These are phyloP conservation scores for Oryza coarctata DNA, from an alignment of 176 grass and related monocot genomes.

Conservation along the genomic window DNA sequence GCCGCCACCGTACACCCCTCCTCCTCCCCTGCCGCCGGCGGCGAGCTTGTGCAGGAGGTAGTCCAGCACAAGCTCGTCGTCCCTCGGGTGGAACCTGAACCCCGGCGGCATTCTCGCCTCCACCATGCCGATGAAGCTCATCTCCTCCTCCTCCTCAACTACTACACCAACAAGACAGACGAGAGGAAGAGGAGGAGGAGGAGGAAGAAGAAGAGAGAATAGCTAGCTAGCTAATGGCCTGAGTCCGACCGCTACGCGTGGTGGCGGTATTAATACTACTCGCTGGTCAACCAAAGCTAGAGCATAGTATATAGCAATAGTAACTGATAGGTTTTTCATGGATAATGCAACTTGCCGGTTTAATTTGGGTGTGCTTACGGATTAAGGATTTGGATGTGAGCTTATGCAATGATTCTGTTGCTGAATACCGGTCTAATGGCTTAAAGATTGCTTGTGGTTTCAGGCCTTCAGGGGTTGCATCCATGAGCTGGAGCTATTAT, in stretches of 20 bases:
- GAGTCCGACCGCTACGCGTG: neutral
- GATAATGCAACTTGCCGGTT: neutral
- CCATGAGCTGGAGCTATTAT: neutral
- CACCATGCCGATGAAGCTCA: conserved; percentile 75
- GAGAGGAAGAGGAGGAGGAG: too few species aligned
- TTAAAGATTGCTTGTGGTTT: neutral
- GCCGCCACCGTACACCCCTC: conserved; percentile 16
- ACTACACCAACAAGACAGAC: neutral
- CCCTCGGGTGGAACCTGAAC: conserved; percentile 89
- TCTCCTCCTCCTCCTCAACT: neutral
- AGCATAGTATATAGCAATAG: neutral
- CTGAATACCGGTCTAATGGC: neutral
- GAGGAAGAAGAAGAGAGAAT: neutral
- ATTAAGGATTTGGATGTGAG: neutral
- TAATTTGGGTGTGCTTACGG: neutral
- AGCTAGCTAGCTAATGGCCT: neutral
- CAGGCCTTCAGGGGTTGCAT: neutral
- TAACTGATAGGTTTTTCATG: neutral
- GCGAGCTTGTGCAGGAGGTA: conserved; percentile 68
- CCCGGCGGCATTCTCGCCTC: conserved; percentile 81
- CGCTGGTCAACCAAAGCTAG: neutral
- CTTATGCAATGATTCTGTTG: neutral
- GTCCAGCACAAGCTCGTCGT: conserved; percentile 83
- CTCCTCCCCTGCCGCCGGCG: neutral
- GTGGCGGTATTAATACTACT: neutral